phyloP scores from a whole-genome alignment of 1,139 yeast genomes.

The Pichia sp. region DNA sequence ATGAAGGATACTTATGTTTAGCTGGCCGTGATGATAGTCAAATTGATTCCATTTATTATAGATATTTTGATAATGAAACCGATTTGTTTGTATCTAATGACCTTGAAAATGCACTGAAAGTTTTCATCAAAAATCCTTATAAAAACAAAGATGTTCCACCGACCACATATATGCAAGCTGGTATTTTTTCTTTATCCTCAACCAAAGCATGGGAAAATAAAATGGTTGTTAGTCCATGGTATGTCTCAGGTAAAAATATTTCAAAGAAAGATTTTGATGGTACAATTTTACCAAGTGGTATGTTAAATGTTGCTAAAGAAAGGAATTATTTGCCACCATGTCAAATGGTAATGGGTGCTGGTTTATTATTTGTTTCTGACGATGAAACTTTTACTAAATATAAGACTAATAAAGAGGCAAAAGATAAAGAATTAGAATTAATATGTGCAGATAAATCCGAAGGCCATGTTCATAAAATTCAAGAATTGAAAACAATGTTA shows the following conservation, averaged over 20 bases:
- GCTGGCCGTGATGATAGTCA: constrained; percentile 86
- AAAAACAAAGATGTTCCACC: constrained; percentile 66
- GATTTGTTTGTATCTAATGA: constrained; percentile 76
- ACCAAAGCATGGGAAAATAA: constrained; percentile 89
- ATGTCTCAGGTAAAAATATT: constrained; percentile 57
- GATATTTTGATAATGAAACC: constrained; percentile 61
- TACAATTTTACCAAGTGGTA: constrained; percentile 57
- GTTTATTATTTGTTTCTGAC: constrained; percentile 66
- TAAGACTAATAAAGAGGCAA: constrained; percentile 32
- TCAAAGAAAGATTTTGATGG: constrained; percentile 63
- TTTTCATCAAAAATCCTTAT: constrained; percentile 72
- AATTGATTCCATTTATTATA: constrained; percentile 72
- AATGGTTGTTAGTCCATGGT: constrained; percentile 78
- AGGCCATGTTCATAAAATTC: constrained; percentile 19
- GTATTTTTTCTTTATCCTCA: constrained; percentile 72
- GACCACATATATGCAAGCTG: constrained; percentile 83
- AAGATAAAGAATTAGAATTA: constrained; percentile 44
- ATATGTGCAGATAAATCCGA: constrained; percentile 34
- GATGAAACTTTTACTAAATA: constrained; percentile 44
- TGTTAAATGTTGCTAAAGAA: constrained; percentile 47
- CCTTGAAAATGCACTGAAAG: constrained; percentile 65
- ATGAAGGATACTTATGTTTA: constrained; percentile 80
- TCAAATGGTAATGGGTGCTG: constrained; percentile 85
- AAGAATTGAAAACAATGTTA: constrained; percentile 26
- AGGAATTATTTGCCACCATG: constrained; percentile 72